These are phyloP conservation scores for Plasmodium gaboni DNA, from an alignment of 169 alveolate species.

Conservation along the genomic window DNA sequence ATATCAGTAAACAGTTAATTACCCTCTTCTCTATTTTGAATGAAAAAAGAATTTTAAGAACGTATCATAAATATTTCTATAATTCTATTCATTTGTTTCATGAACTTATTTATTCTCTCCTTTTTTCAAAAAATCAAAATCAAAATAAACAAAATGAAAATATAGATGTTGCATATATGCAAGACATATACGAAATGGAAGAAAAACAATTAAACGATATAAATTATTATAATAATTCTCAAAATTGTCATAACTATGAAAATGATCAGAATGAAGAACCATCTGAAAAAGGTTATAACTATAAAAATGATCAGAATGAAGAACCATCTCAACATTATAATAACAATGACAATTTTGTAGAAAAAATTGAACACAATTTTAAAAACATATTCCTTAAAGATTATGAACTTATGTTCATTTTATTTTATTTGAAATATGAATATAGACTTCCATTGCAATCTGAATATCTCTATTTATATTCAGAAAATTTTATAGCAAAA, in stretches of 20 bases:
- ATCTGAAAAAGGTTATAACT: no score
- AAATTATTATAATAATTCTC: no score
- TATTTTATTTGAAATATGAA: constrained; percentile 55
- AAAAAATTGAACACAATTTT: constrained; percentile 26
- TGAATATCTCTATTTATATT: constrained; percentile 21
- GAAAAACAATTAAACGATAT: no score
- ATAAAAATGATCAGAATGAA: no score
- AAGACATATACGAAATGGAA: neutral
- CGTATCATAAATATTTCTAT: constrained; percentile 30
- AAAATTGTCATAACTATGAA: no score
- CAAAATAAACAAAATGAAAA: no score
- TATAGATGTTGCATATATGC: no score
- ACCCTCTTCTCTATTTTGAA: constrained; percentile 4
- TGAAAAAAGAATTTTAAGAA: constrained; percentile 4
- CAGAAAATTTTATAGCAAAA: constrained; percentile 6
- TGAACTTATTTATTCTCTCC: neutral
- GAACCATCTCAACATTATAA: neutral
- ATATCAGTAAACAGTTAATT: neutral
- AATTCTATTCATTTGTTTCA: constrained; percentile 35
- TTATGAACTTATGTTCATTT: constrained; percentile 20
- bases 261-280: no score
- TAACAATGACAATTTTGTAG: neutral
- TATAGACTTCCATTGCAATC: neutral
- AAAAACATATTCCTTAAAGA: constrained; percentile 17
- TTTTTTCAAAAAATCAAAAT: no score